Percentiles rank a stretch among this genome's conserved stretches.
Conservation (phyloP, 306 rosid genomes). For the Trifolium repens region DNA sequence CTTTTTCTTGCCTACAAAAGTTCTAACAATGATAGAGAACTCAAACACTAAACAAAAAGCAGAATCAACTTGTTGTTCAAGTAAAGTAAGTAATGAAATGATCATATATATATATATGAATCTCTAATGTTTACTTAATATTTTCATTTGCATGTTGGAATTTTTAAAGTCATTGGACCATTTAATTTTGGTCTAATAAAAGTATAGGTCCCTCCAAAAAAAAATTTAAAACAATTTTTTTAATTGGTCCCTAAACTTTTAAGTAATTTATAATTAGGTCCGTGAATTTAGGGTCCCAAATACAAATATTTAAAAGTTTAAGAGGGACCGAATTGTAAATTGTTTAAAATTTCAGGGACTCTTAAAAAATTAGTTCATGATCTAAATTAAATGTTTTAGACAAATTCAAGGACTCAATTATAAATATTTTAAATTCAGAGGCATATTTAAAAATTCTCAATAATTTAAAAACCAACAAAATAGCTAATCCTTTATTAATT, state of each 20-base stretch:
- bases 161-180: slow-evolving; percentile 9
- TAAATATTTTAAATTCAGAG: background rate
- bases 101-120: background rate
- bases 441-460: background rate
- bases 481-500: background rate
- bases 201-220: background rate
- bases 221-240: no score
- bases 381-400: background rate
- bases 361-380: background rate
- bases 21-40: slow-evolving; percentile 22
- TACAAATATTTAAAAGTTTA: background rate
- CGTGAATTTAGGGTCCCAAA: background rate
- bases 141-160: slow-evolving; percentile 22
- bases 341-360: background rate
- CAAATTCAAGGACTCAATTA: background rate
- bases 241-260: background rate
- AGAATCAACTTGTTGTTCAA: slow-evolving; percentile 9
- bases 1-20: background rate
- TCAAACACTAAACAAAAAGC: slow-evolving; percentile 3
- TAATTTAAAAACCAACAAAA: background rate
- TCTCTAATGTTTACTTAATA: background rate
- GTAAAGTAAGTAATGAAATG: background rate
- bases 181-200: slow-evolving; percentile 5
- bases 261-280: background rate
- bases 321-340: background rate